These are phyloP conservation scores for Scheffersomyces illinoinensis DNA, from an alignment of 1,139 yeast species.

Conservation along the genomic window DNA sequence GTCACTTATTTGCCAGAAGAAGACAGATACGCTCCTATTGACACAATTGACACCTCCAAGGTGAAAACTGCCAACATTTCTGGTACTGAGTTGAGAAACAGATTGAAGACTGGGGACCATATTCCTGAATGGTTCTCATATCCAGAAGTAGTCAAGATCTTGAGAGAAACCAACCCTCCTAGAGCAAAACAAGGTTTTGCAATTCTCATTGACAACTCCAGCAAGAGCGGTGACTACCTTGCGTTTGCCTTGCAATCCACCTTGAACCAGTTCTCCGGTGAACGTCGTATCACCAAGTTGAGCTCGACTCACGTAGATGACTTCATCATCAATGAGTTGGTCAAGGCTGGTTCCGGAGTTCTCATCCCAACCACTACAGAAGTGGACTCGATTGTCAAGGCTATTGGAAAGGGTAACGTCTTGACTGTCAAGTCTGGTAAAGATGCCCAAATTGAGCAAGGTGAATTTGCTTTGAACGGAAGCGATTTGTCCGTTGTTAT, in stretches of 20 bases:
- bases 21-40: conserved; percentile 94
- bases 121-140: conserved; percentile 98
- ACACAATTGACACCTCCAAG: conserved; percentile 74
- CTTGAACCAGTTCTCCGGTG: conserved; percentile 85
- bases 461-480: conserved; percentile 26
- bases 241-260: conserved; percentile 87
- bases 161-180: conserved; percentile 93
- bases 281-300: conserved; percentile 78
- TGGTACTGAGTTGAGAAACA: conserved; percentile 90
- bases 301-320: conserved; percentile 53
- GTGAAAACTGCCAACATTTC: conserved; percentile 87
- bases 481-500: conserved; percentile 57
- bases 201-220: conserved; percentile 59
- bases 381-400: conserved; percentile 42
- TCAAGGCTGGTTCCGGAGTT: conserved; percentile 89
- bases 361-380: conserved; percentile 53
- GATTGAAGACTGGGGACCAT: conserved; percentile 80
- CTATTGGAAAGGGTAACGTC: conserved; percentile 39
- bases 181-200: conserved; percentile 88
- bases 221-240: conserved; percentile 53
- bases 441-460: conserved; percentile 12
- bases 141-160: conserved; percentile 90
- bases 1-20: conserved; percentile 95
- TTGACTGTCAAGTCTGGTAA: conserved; percentile 22
- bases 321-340: conserved; percentile 76